Conservation (phyloP, 441 rosid genomes). For the Eutrema salsugineum region DNA sequence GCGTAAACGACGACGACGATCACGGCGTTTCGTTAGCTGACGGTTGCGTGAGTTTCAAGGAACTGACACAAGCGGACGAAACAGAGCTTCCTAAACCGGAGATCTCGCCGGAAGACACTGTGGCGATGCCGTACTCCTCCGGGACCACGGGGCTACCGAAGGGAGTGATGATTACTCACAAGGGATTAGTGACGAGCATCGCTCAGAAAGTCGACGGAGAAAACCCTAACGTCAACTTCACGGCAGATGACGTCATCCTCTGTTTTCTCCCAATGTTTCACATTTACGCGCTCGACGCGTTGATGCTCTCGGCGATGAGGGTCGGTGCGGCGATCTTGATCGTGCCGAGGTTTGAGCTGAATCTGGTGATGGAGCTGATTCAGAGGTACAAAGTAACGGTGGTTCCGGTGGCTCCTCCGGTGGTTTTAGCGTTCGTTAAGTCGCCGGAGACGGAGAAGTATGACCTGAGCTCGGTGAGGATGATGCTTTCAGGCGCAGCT, state of each 20-base stretch:
- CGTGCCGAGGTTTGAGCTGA: constrained; percentile 47
- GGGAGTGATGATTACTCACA: constrained; percentile 57
- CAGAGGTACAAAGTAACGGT: constrained; percentile 44
- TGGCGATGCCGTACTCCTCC: constrained; percentile 53
- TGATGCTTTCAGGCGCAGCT: constrained; percentile 51
- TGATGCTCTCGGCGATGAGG: constrained; percentile 50
- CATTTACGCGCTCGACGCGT: constrained; percentile 42
- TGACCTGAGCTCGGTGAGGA: constrained; percentile 42
- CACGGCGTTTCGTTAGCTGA: constrained; percentile 24
- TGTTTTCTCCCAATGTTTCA: constrained; percentile 58
- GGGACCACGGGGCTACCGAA: constrained; percentile 61
- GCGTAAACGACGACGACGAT: constrained; percentile 9
- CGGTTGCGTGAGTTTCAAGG: constrained; percentile 38
- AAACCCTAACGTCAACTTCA: constrained; percentile 45
- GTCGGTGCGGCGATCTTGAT: constrained; percentile 46
- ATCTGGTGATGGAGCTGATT: constrained; percentile 35
- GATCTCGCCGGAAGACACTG: constrained; percentile 43
- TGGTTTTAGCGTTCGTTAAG: constrained; percentile 47
- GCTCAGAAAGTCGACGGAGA: constrained; percentile 64
- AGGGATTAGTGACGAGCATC: constrained; percentile 49
- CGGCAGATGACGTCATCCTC: constrained; percentile 41
- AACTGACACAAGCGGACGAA: constrained; percentile 32
- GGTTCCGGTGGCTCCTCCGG: constrained; percentile 52
- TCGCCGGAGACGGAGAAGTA: constrained; percentile 38
- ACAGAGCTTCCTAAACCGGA: constrained; percentile 26